Evolutionary conservation across 805 yeast genomes (phyloP).

Genomic region (Priceomyces medius): DNA sequence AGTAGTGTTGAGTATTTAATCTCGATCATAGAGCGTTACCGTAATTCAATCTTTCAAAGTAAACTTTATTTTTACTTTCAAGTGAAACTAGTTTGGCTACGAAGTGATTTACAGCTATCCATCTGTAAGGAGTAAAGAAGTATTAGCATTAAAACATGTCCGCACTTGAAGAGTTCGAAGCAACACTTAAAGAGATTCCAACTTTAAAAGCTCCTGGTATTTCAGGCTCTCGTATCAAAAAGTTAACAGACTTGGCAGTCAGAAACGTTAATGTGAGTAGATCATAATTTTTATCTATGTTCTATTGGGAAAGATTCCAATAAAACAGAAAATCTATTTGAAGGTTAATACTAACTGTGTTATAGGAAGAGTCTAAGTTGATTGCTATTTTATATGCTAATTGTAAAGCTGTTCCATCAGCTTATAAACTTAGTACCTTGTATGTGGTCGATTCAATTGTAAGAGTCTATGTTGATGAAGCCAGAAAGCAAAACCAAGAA

Average conservation of each 20-base stretch:
- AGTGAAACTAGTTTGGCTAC: neutral
- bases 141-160: conserved; percentile 29
- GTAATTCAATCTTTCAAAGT: conserved; percentile 3
- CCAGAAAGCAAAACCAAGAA: conserved; percentile 53
- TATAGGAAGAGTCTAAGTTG: conserved; percentile 50
- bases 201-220: conserved; percentile 84
- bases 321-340: neutral
- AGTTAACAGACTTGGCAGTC: conserved; percentile 74
- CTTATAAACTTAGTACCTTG: conserved; percentile 87
- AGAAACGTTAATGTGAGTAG: conserved; percentile 47
- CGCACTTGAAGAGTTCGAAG: conserved; percentile 46
- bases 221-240: conserved; percentile 91
- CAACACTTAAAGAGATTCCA: conserved; percentile 48
- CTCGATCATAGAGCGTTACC: conserved; percentile 1
- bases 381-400: conserved; percentile 60
- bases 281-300: neutral
- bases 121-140: conserved; percentile 8
- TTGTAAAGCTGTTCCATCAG: conserved; percentile 68
- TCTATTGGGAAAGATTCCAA: neutral
- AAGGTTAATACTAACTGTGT: conserved; percentile 5
- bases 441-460: conserved; percentile 92
- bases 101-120: neutral
- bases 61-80: neutral
- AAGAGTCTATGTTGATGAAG: conserved; percentile 77
- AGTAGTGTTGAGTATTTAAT: conserved; percentile 3